phyloP scores from a whole-genome alignment of 1,284 basidiomycete genomes.

The Cutaneotrichosporon sp. region DNA sequence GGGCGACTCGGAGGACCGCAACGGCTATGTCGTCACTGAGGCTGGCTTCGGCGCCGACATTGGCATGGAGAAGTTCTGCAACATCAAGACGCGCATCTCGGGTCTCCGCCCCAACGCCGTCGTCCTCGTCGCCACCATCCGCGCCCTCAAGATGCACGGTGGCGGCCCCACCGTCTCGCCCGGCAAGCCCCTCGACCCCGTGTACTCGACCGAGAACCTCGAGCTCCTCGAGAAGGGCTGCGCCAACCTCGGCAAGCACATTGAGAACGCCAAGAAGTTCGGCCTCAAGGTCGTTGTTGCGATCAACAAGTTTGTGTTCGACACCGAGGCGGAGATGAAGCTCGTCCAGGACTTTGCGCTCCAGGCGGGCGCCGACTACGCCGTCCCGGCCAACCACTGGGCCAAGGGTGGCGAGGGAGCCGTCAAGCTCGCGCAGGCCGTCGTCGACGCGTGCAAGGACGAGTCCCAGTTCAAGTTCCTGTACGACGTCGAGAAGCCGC shows the following conservation, averaged over 20 bases:
- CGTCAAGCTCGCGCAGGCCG: conserved; percentile 79
- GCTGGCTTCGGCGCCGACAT: conserved; percentile 99
- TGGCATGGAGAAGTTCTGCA: conserved; percentile 99
- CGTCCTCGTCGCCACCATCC: conserved; percentile 94
- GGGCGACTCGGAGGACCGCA: conserved; percentile 75
- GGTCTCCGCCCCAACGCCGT: conserved; percentile 92
- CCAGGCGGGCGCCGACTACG: conserved; percentile 87
- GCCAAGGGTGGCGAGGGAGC: conserved; percentile 89
- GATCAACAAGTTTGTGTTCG: conserved; percentile 93
- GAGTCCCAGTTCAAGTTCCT: conserved; percentile 84
- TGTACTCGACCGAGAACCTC: conserved; percentile 92
- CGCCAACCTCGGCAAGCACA: conserved; percentile 91
- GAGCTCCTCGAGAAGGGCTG: conserved; percentile 88
- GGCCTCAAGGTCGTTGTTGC: conserved; percentile 96
- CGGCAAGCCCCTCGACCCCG: conserved; percentile 89
- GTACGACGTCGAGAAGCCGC: conserved; percentile 79
- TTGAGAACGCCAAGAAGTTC: conserved; percentile 93
- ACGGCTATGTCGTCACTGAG: conserved; percentile 96
- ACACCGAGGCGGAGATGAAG: conserved; percentile 86
- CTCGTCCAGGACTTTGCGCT: conserved; percentile 80
- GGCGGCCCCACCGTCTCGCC: conserved; percentile 97
- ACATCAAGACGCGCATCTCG: conserved; percentile 97
- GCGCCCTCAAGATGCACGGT: conserved; percentile 98
- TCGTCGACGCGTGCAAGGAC: conserved; percentile 80
- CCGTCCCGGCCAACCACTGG: conserved; percentile 96